Conservation (phyloP, 768 basidiomycete genomes). For the Naganishia vishniacii region DNA sequence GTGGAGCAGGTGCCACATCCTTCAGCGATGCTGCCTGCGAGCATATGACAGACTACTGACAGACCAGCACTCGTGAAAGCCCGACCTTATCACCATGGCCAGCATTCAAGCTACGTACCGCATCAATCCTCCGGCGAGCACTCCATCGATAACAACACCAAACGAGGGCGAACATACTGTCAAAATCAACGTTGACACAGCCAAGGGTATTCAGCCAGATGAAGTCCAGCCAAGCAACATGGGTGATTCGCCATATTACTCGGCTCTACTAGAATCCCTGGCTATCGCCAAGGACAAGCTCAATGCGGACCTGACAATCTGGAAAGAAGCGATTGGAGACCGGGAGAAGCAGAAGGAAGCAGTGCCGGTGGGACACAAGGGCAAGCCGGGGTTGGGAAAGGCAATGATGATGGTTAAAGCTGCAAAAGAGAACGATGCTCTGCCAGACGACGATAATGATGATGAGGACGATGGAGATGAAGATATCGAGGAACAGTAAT, state of each 20-base stretch:
- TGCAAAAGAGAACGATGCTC: conserved; percentile 24
- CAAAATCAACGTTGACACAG: not conserved
- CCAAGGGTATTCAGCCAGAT: not conserved
- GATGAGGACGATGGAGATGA: not conserved
- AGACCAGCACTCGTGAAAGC: too few species aligned
- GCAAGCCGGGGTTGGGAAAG: conserved; percentile 23
- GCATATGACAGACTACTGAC: too few species aligned
- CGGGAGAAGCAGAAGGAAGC: conserved; percentile 25
- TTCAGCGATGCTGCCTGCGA: too few species aligned
- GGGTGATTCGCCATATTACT: conserved; percentile 20
- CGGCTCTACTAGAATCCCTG: conserved; percentile 10
- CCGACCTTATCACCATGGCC: not conserved
- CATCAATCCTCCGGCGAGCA: conserved; percentile 4
- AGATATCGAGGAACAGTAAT: not conserved
- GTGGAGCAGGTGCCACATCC: too few species aligned
- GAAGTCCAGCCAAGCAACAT: conserved; percentile 1
- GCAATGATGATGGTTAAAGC: conserved; percentile 29
- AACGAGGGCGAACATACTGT: conserved; percentile 1
- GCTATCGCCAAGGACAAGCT: conserved; percentile 13
- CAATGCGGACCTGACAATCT: conserved; percentile 22
- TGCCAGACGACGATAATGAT: conserved; percentile 17
- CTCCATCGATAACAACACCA: not conserved
- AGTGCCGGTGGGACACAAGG: conserved; percentile 6
- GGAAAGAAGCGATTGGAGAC: conserved; percentile 26
- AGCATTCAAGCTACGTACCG: not conserved